Conservation (phyloP, 768 basidiomycete genomes). For the Termitomyces heimii region DNA sequence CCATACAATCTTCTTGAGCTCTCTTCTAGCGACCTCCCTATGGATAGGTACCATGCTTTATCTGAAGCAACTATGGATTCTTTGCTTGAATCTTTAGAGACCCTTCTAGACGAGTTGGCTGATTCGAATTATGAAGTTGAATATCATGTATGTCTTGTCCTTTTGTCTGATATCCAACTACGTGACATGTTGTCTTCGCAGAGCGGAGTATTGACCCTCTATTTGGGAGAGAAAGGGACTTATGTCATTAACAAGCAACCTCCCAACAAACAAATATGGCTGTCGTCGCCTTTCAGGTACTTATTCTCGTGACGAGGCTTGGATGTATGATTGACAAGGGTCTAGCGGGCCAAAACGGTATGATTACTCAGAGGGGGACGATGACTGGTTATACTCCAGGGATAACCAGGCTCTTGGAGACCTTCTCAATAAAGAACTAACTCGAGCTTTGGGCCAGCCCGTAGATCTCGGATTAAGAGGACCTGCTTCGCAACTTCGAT, state of each 20-base stretch:
- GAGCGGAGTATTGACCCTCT: slow-evolving; percentile 89
- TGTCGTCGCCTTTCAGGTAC: slow-evolving; percentile 84
- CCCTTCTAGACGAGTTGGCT: slow-evolving; percentile 53
- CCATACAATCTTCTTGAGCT: background rate
- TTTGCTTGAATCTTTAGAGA: slow-evolving; percentile 71
- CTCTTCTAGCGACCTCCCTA: slow-evolving; percentile 36
- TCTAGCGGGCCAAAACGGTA: slow-evolving; percentile 89
- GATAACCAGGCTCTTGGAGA: slow-evolving; percentile 55
- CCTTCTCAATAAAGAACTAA: slow-evolving; percentile 67
- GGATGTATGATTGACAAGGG: background rate
- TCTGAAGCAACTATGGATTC: slow-evolving; percentile 76
- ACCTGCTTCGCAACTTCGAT: slow-evolving; percentile 14
- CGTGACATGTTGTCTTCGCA: slow-evolving; percentile 21
- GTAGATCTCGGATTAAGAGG: slow-evolving; percentile 25
- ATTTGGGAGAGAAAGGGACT: slow-evolving; percentile 69
- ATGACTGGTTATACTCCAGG: slow-evolving; percentile 74
- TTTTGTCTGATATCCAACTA: background rate
- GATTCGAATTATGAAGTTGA: slow-evolving; percentile 74
- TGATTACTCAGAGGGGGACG: slow-evolving; percentile 54
- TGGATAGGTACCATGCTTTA: slow-evolving; percentile 61
- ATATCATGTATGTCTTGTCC: slow-evolving; percentile 58
- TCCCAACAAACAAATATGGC: slow-evolving; percentile 96
- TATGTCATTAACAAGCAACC: slow-evolving; percentile 98
- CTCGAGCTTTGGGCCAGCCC: slow-evolving; percentile 21
- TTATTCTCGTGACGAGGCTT: slow-evolving; percentile 11